Percentiles rank a stretch among this genome's conserved stretches.
These are phyloP conservation scores for Suhomyces chickasaworum DNA, from an alignment of 1,139 yeast species.

Conservation along the genomic window DNA sequence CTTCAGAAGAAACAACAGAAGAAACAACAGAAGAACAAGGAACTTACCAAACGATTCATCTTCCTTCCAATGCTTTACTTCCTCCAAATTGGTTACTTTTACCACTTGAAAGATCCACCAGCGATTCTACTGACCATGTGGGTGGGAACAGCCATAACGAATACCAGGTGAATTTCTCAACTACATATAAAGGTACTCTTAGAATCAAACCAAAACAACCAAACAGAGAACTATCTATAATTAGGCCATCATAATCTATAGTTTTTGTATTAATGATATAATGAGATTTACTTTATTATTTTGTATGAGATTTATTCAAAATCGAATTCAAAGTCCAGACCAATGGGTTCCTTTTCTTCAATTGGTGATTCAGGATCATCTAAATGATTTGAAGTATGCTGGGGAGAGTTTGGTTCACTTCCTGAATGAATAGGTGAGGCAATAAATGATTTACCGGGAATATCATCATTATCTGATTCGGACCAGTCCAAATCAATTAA, in stretches of 20 bases:
- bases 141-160: conserved; percentile 2
- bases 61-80: conserved; percentile 30
- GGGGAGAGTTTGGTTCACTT: neutral
- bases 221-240: conserved; percentile 6
- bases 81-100: conserved; percentile 42
- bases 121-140: neutral
- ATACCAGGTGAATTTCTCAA: conserved; percentile 13
- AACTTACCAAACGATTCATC: conserved; percentile 23
- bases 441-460: neutral
- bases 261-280: neutral
- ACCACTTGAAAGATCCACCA: conserved; percentile 24
- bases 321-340: conserved; percentile 37
- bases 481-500: conserved; percentile 5
- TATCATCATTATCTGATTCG: conserved; percentile 1
- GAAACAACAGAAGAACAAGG: conserved; percentile 5
- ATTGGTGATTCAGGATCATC: neutral
- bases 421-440: neutral
- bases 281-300: conserved; percentile 14
- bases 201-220: conserved; percentile 9
- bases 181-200: conserved; percentile 12
- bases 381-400: neutral
- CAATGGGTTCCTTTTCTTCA: conserved; percentile 15
- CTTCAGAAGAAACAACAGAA: conserved; percentile 5
- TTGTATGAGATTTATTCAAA: too few species aligned
- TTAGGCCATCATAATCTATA: conserved; percentile 6